Percentiles rank a stretch among this genome's conserved stretches.
These are phyloP conservation scores for Solanum hybrid DNA, from an alignment of 305 asterid species.

Conservation along the genomic window DNA sequence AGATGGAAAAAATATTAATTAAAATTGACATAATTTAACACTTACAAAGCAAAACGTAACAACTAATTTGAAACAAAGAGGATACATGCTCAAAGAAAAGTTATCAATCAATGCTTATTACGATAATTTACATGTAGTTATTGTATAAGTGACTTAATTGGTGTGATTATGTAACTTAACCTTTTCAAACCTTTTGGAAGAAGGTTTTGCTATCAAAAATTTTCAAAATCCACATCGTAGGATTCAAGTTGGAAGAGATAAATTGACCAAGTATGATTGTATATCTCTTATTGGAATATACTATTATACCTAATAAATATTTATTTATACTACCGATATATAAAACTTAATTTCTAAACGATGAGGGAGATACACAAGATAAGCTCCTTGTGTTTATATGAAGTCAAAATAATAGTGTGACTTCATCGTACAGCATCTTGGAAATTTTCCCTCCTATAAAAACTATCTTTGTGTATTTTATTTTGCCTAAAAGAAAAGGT, in stretches of 20 bases:
- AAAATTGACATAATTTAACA: neutral
- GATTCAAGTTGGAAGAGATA: neutral
- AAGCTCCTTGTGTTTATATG: neutral
- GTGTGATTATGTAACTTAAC: neutral
- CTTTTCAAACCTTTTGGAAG: neutral
- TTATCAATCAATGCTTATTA: neutral
- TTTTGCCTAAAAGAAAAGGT: neutral
- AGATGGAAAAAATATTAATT: neutral
- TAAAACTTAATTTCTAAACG: neutral
- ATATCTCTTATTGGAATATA: neutral
- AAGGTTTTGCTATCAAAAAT: neutral
- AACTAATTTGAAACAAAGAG: neutral
- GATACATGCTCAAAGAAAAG: too few species aligned
- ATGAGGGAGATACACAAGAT: neutral
- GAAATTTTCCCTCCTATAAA: neutral
- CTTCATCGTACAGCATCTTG: slow-evolving; percentile 9
- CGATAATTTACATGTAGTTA: neutral
- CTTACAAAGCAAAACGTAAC: neutral
- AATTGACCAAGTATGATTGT: neutral
- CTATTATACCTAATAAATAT: neutral
- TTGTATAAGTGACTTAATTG: neutral
- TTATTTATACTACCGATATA: neutral
- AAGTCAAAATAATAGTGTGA: neutral
- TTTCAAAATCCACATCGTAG: neutral
- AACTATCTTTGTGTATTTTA: neutral